Percentiles rank a stretch among this genome's conserved stretches.
Conservation (phyloP, 2,329 filamentous ascomycete species). For the Clonostachys rosea region DNA sequence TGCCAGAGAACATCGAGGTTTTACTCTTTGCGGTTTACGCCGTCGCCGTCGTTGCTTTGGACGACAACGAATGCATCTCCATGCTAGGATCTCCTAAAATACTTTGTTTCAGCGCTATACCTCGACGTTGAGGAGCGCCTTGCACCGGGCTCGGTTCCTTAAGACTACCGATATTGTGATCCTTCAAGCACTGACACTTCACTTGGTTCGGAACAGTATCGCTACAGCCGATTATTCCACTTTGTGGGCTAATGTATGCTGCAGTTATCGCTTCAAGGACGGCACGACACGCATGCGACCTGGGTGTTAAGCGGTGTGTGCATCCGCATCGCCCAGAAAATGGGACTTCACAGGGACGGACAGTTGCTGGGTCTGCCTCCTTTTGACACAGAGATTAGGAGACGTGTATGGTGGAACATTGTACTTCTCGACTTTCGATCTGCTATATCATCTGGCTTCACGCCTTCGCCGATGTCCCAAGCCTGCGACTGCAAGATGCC, state of each 20-base stretch:
- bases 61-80: too few species aligned
- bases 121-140: too few species aligned
- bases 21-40: too few species aligned
- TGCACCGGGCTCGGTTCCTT: slow-evolving; percentile 27
- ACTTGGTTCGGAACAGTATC: slow-evolving; percentile 33
- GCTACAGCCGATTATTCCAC: too few species aligned
- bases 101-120: too few species aligned
- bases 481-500: slow-evolving; percentile 52
- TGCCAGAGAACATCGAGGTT: too few species aligned
- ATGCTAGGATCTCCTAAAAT: too few species aligned
- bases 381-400: slow-evolving; percentile 64
- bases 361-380: slow-evolving; percentile 49
- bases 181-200: slow-evolving; percentile 54
- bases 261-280: slow-evolving; percentile 50
- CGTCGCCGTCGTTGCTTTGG: too few species aligned
- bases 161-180: slow-evolving; percentile 54
- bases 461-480: slow-evolving; percentile 45
- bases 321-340: slow-evolving; percentile 61
- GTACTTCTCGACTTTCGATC: slow-evolving; percentile 52
- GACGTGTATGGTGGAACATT: slow-evolving; percentile 64
- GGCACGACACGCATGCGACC: slow-evolving; percentile 52
- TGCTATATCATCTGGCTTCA: slow-evolving; percentile 52
- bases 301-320: slow-evolving; percentile 58
- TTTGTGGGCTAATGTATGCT: too few species aligned
- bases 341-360: slow-evolving; percentile 62